Percentiles rank a stretch among this genome's conserved stretches.
These are phyloP conservation scores for Saposhnikovia divaricata DNA, from an alignment of 129 eudicot species.

Conservation along the genomic window DNA sequence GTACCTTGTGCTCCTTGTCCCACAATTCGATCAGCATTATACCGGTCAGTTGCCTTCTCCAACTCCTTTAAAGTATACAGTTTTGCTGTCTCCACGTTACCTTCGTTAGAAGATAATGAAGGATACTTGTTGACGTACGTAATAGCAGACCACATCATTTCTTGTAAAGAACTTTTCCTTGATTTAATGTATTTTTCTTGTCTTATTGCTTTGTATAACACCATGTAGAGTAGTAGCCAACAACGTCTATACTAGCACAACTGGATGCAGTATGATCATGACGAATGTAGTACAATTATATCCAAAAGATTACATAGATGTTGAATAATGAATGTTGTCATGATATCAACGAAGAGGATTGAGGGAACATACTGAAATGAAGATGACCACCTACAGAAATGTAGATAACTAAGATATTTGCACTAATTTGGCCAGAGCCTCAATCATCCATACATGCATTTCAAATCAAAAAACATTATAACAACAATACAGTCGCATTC, in stretches of 20 bases:
- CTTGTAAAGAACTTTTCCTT: background rate
- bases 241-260: background rate
- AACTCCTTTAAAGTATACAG: background rate
- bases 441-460: no score
- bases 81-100: background rate
- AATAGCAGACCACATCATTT: conserved; percentile 2
- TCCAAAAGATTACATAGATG: background rate
- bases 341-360: background rate
- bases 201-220: background rate
- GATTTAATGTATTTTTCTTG: background rate
- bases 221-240: background rate
- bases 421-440: no score
- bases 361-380: no score
- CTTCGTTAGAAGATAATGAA: background rate
- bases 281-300: no score
- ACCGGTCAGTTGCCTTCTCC: background rate
- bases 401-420: no score
- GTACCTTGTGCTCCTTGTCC: background rate
- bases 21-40: background rate
- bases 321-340: background rate
- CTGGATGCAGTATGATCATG: background rate
- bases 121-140: background rate
- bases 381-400: no score
- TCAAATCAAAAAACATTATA: no score
- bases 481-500: no score